Base-by-base conservation (phyloP, 768 basidiomycete genomes). In the Leucogyrophana mollusca region DNA sequence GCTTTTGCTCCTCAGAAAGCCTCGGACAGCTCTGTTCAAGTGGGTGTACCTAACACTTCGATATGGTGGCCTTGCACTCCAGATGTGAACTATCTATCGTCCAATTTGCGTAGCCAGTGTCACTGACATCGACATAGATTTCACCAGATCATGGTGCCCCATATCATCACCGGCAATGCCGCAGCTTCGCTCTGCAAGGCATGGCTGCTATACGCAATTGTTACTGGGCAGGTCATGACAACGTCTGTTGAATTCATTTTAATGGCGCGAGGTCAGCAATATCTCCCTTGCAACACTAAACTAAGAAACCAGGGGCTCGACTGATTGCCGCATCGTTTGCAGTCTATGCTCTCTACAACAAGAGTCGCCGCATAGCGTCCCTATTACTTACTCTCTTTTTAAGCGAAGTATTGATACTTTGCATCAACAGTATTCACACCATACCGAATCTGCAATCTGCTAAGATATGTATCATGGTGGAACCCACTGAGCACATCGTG, bases 261-360 rank as follows among this genome's bases (percentile, higher is more conserved):
- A 45, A 56, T 53, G 10, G 34, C 43, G 5, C 58, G 65, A 40
- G 53, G 66, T 67, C 16, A 34, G 65, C 16, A 8, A 4, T 20
- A 20, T 21, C 5, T 3, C 9, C n/a, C 34, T 18, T 20, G 32
- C 16, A 32, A 17, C 34, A 7, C 17, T 32, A 11, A 11, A 40
- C 14, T 13, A 2, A 17, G 13, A 6, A 27, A 40, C 44, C 34
- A 49, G 51, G 24, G 17, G 49, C 11, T 43, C 47, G 11, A 22
- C 43, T n/a, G 53, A 37, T 23, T 9, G 17, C 8, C 25, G 9
- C 36, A 17, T 13, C 37, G 18, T 23, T 21, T 24, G 16, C 14
- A 58, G 59, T 61, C 4, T 58, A 46, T 41, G 56, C 52, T 0
- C 36, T 62, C 3, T 78, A 71, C 48, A 68, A 73, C 46, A 67